A percentile compares a stretch with the other conserved stretches of the same genome.
Evolutionary conservation across 2,329 filamentous ascomycete species (phyloP).

Genomic region (Alternaria brassicicola): DNA sequence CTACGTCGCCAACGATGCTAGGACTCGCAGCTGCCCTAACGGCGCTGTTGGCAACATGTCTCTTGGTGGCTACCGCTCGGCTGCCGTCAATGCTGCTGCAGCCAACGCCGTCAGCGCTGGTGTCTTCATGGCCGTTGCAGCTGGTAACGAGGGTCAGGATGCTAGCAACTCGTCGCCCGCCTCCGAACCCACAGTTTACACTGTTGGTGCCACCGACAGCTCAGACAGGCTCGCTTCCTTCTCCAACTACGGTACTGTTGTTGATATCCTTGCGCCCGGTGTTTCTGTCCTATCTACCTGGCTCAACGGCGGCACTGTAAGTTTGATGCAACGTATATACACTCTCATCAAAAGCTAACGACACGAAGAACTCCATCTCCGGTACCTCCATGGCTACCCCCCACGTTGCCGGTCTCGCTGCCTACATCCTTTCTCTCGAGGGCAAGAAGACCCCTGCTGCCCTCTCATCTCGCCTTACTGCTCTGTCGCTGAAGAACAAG

Average conservation of each 20-base stretch:
- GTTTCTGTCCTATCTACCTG: conserved; percentile 57
- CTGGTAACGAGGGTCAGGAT: conserved; percentile 47
- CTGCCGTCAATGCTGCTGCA: conserved; percentile 48
- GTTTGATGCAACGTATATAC: neutral
- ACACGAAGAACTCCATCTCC: conserved; percentile 57
- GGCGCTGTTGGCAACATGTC: conserved; percentile 49
- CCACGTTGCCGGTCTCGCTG: conserved; percentile 72
- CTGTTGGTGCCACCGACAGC: conserved; percentile 50
- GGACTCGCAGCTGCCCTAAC: conserved; percentile 45
- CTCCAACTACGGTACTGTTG: conserved; percentile 49
- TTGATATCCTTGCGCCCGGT: conserved; percentile 51
- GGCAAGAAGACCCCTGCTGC: conserved; percentile 54
- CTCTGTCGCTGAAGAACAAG: conserved; percentile 51
- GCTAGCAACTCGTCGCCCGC: conserved; percentile 47
- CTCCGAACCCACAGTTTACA: conserved; percentile 48
- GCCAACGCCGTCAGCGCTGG: conserved; percentile 45
- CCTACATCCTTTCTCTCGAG: conserved; percentile 67
- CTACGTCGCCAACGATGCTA: conserved; percentile 42
- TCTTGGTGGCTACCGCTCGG: conserved; percentile 48
- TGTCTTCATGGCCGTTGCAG: conserved; percentile 51
- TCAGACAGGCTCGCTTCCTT: conserved; percentile 46
- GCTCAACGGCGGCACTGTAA: conserved; percentile 48
- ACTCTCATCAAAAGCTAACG: conserved; percentile 8
- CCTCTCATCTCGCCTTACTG: conserved; percentile 56
- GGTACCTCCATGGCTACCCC: conserved; percentile 73